These are phyloP conservation scores for Karstenula rhodostoma DNA, from an alignment of 2,329 filamentous ascomycete species.

Conservation along the genomic window DNA sequence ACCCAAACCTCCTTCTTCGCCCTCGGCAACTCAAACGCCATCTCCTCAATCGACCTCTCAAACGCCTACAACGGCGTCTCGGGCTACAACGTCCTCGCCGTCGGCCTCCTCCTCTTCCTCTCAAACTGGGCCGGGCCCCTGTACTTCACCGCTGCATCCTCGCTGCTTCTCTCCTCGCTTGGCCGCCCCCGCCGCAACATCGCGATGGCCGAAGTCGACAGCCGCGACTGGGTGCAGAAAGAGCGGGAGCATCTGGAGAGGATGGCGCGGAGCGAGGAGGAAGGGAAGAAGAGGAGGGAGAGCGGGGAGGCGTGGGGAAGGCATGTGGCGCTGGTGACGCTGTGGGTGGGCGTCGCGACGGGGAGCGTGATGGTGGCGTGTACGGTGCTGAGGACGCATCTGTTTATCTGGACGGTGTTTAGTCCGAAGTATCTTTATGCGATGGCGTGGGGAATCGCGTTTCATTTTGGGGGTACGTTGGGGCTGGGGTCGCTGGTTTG, in stretches of 20 bases:
- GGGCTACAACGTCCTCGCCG: slow-evolving; percentile 79
- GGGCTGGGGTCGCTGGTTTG: slow-evolving; percentile 46
- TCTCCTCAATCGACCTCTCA: slow-evolving; percentile 93
- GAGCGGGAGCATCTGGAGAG: slow-evolving; percentile 38
- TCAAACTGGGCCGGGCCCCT: slow-evolving; percentile 92
- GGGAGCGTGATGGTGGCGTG: slow-evolving; percentile 88
- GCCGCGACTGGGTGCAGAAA: slow-evolving; percentile 38
- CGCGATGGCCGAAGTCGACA: slow-evolving; percentile 27
- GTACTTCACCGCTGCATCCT: slow-evolving; percentile 78
- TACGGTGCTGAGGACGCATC: slow-evolving; percentile 80
- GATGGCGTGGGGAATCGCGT: slow-evolving; percentile 84
- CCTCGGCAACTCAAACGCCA: slow-evolving; percentile 89
- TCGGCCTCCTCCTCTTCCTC: slow-evolving; percentile 83
- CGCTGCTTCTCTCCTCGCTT: slow-evolving; percentile 59
- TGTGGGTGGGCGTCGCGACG: slow-evolving; percentile 72
- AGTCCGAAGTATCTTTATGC: slow-evolving; percentile 95
- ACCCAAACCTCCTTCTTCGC: slow-evolving; percentile 89
- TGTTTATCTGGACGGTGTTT: slow-evolving; percentile 99
- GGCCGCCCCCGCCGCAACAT: slow-evolving; percentile 29
- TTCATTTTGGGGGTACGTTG: slow-evolving; percentile 69
- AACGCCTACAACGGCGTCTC: slow-evolving; percentile 93
- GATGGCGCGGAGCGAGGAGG: slow-evolving; percentile 29
- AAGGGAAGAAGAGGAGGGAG: slow-evolving; percentile 19
- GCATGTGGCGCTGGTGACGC: slow-evolving; percentile 72
- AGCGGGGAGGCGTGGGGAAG: slow-evolving; percentile 22